phyloP scores from a whole-genome alignment of 805 yeast genomes.

The Saccharomycopsis synnaedendra region DNA sequence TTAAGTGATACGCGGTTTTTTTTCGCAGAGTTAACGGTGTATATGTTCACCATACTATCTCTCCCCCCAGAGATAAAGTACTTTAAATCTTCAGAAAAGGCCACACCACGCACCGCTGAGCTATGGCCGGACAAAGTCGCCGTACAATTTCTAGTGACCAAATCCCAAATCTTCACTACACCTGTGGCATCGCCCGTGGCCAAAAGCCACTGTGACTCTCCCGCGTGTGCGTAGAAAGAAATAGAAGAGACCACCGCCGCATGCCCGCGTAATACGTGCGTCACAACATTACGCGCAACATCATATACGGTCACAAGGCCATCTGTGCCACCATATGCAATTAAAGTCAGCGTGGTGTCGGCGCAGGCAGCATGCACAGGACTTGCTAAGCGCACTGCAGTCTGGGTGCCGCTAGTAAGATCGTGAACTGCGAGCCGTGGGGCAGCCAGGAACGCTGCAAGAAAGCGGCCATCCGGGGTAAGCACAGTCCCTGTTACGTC shows the following conservation, averaged over 20 bases:
- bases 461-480: constrained; percentile 60
- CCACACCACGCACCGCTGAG: constrained; percentile 79
- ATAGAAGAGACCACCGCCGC: constrained; percentile 29
- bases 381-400: constrained; percentile 52
- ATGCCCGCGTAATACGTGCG: constrained; percentile 90
- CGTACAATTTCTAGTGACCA: constrained; percentile 57
- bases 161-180: constrained; percentile 48
- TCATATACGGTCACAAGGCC: constrained; percentile 91
- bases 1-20: constrained; percentile 24
- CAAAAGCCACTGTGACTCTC: constrained; percentile 60
- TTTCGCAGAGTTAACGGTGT: constrained; percentile 34
- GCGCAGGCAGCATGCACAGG: constrained; percentile 72
- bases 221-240: constrained; percentile 58
- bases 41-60: constrained; percentile 63
- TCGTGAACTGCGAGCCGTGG: constrained; percentile 64
- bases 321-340: constrained; percentile 93
- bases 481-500: constrained; percentile 62
- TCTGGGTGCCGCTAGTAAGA: constrained; percentile 25
- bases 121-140: constrained; percentile 62
- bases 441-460: constrained; percentile 74
- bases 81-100: constrained; percentile 42
- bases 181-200: constrained; percentile 62
- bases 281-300: constrained; percentile 72
- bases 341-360: constrained; percentile 72
- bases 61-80: constrained; percentile 76